Conservation (phyloP, 768 basidiomycete genomes). For the Phanerochaete sordida region DNA sequence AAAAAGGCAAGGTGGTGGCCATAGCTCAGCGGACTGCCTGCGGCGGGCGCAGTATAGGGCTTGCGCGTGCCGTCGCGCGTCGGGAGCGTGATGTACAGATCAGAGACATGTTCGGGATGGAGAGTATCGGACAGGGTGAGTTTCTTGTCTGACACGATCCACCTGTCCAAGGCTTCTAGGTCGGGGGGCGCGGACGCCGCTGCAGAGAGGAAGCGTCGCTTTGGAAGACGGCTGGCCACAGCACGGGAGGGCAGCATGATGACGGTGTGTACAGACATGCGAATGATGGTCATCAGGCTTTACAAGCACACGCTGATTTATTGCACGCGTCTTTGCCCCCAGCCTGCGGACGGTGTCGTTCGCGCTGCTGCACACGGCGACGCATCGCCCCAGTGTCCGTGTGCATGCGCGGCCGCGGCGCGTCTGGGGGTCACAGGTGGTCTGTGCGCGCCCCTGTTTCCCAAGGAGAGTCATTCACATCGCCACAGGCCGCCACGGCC, state of each 20-base stretch:
- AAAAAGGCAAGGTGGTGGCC: constrained; percentile 78
- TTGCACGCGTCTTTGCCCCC: background rate
- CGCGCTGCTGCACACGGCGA: too few species aligned
- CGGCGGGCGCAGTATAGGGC: constrained; percentile 36
- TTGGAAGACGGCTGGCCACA: background rate
- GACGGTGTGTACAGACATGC: background rate
- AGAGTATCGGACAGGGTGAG: constrained; percentile 48
- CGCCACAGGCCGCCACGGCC: background rate
- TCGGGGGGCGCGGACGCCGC: background rate
- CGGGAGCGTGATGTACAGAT: constrained; percentile 68
- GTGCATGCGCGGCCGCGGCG: background rate
- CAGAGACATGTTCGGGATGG: constrained; percentile 52
- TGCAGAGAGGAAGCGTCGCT: background rate
- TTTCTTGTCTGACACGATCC: constrained; percentile 48
- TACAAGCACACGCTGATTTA: background rate
- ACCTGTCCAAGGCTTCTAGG: constrained; percentile 39
- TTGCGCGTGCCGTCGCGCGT: constrained; percentile 58
- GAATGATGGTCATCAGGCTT: background rate
- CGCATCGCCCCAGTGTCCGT: background rate
- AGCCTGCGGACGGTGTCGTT: too few species aligned
- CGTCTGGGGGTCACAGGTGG: background rate
- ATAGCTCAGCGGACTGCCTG: constrained; percentile 42
- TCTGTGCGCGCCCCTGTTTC: background rate
- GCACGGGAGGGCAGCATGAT: background rate
- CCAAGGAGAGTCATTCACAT: background rate